Evolutionary conservation across 176 grass and related monocot species (phyloP).

Genomic region (Oryza glaberrima): DNA sequence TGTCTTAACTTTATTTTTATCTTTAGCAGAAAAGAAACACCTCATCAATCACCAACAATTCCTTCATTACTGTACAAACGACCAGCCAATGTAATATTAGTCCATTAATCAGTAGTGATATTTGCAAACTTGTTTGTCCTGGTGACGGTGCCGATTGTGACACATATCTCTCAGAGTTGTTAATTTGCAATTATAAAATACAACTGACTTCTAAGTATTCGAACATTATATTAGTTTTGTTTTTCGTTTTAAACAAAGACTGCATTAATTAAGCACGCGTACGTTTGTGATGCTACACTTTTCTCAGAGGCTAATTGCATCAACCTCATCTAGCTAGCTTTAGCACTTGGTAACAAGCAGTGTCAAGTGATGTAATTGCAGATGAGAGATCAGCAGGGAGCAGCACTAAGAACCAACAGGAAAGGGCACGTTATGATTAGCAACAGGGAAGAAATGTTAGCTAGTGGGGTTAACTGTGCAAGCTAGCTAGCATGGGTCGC

Average conservation of each 20-base stretch:
- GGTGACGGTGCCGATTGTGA: not conserved
- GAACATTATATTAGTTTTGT: not conserved
- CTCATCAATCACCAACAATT: too few species aligned
- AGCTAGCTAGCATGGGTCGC: not conserved
- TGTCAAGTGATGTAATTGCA: not conserved
- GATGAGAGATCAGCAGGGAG: not conserved
- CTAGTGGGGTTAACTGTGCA: not conserved
- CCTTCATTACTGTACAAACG: not conserved
- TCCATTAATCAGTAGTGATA: not conserved
- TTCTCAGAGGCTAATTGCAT: not conserved
- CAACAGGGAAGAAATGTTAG: not conserved
- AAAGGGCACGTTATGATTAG: conserved; percentile 30
- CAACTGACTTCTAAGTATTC: not conserved
- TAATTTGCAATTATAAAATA: not conserved
- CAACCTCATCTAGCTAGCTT: not conserved
- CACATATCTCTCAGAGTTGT: not conserved
- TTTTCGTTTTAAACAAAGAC: not conserved
- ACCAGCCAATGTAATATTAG: not conserved
- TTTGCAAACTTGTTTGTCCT: not conserved
- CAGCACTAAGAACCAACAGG: not conserved
- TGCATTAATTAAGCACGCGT: not conserved
- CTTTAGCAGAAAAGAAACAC: too few species aligned
- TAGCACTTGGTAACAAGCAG: not conserved
- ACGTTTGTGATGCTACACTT: not conserved
- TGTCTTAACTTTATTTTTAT: too few species aligned